Conservation (phyloP, 2,329 filamentous ascomycete genomes). For the Fusarium nygamai region DNA sequence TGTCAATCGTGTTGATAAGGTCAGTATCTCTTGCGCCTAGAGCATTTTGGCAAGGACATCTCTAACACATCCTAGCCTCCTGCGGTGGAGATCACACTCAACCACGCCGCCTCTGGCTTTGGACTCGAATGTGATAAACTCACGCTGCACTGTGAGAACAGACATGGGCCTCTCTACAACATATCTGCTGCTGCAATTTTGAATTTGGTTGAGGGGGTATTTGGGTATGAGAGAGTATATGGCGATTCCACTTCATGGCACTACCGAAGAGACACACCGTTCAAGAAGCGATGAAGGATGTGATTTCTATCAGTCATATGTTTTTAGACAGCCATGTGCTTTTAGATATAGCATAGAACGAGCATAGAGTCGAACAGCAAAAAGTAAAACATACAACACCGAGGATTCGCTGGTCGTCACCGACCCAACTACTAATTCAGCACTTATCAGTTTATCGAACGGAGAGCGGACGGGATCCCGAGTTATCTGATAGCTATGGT, state of each 20-base stretch:
- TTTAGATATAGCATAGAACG: neutral
- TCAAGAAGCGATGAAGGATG: conserved; percentile 6
- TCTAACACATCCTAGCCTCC: conserved; percentile 49
- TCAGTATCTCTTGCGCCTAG: conserved; percentile 27
- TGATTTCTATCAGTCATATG: accelerated
- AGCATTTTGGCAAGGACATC: neutral
- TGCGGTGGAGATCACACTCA: conserved; percentile 52
- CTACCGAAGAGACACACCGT: conserved; percentile 34
- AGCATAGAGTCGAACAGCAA: neutral
- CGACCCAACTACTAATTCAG: conserved; percentile 29
- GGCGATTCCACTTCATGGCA: conserved; percentile 40
- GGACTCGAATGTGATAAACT: conserved; percentile 57
- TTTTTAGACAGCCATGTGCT: neutral
- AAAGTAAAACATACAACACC: conserved; percentile 28
- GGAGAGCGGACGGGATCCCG: conserved; percentile 32
- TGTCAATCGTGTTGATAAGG: conserved; percentile 49
- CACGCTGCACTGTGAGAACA: conserved; percentile 49
- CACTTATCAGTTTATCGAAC: conserved; percentile 30
- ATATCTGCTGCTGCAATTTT: conserved; percentile 57
- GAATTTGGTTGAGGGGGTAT: conserved; percentile 56
- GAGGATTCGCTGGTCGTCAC: conserved; percentile 33
- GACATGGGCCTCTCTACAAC: conserved; percentile 45
- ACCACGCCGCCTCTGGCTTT: conserved; percentile 57
- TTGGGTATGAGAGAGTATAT: conserved; percentile 53
- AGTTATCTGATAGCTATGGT: conserved; percentile 31